A percentile compares a stretch with the other conserved stretches of the same genome.
phyloP scores from a whole-genome alignment of 805 yeast genomes.

The Ogataea methanolica region DNA sequence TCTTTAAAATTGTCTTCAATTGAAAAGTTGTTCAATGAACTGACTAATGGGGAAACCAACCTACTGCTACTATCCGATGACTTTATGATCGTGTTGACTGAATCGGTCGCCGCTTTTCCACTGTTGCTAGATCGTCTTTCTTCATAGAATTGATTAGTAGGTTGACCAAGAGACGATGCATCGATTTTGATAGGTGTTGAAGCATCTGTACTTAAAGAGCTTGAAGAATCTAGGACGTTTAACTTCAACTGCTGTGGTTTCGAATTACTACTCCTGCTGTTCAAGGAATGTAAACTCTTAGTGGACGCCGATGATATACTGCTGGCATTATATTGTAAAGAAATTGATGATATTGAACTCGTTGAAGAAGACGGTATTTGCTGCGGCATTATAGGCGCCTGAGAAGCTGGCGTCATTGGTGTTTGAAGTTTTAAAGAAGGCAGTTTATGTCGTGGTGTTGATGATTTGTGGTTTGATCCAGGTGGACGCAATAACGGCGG shows the following conservation, averaged over 20 bases:
- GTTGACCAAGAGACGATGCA: slow-evolving; percentile 1
- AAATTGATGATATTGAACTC: background rate
- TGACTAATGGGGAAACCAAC: slow-evolving; percentile 7
- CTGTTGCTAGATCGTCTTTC: background rate
- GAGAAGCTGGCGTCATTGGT: slow-evolving; percentile 3
- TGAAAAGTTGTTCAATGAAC: slow-evolving; percentile 5
- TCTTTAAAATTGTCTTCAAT: background rate
- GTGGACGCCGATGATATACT: background rate
- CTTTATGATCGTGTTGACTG: background rate
- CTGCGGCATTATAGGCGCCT: background rate
- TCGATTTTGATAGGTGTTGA: slow-evolving; percentile 9
- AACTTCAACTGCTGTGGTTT: slow-evolving; percentile 3
- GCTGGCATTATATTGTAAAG: background rate
- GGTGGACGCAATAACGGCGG: slow-evolving; percentile 46
- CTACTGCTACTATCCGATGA: slow-evolving; percentile 1
- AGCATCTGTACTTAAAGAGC: background rate
- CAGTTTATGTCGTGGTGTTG: slow-evolving; percentile 23
- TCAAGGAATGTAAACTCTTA: background rate
- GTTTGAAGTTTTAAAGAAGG: slow-evolving; percentile 23
- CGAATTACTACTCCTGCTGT: background rate
- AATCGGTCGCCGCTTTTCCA: slow-evolving; percentile 3
- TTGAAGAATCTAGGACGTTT: slow-evolving; percentile 1
- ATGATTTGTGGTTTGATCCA: slow-evolving; percentile 32
- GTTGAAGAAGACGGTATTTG: background rate
- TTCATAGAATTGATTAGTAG: background rate